A percentile compares a stretch with the other conserved stretches of the same genome.
Evolutionary conservation across 148 eudicot genomes (phyloP).

Genomic region (Oxyria digyna): DNA sequence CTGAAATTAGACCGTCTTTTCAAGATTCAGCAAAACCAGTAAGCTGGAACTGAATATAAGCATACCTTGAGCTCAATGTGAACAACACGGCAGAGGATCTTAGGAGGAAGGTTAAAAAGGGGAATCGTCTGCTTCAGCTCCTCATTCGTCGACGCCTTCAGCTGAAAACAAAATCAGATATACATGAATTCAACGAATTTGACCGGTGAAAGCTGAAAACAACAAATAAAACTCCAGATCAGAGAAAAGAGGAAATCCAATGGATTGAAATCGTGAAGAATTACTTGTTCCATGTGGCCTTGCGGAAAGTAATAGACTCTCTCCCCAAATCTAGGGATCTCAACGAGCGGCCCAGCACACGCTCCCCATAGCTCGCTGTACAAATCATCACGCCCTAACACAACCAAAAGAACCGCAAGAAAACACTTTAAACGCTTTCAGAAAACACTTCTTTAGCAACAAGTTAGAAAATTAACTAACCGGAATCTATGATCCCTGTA

Average conservation of each 20-base stretch:
- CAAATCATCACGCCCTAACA: slow-evolving; percentile 31
- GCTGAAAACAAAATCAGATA: slow-evolving; percentile 20
- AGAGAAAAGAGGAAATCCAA: slow-evolving; percentile 1
- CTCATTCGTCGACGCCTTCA: slow-evolving; percentile 87
- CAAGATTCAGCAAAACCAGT: not conserved
- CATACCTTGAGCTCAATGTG: slow-evolving; percentile 55
- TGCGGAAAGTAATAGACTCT: slow-evolving; percentile 86
- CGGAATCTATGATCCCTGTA: not conserved
- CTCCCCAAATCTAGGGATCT: slow-evolving; percentile 49
- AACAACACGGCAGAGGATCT: slow-evolving; percentile 76
- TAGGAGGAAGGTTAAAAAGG: slow-evolving; percentile 49
- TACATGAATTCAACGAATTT: not conserved
- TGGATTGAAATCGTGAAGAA: not conserved
- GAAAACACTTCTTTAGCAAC: too few relatives aligned
- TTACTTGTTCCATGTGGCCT: slow-evolving; percentile 92
- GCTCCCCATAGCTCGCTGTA: slow-evolving; percentile 76
- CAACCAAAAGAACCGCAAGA: slow-evolving; percentile 5
- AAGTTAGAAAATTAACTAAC: not conserved
- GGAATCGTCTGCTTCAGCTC: slow-evolving; percentile 50
- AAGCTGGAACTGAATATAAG: not conserved
- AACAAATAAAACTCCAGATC: not conserved
- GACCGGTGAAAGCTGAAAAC: not conserved
- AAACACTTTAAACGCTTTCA: not conserved
- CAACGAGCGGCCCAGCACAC: slow-evolving; percentile 92
- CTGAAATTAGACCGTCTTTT: not conserved